These are phyloP conservation scores for Fusarium sp. DNA, from an alignment of 2,329 filamentous ascomycete species.

Conservation along the genomic window DNA sequence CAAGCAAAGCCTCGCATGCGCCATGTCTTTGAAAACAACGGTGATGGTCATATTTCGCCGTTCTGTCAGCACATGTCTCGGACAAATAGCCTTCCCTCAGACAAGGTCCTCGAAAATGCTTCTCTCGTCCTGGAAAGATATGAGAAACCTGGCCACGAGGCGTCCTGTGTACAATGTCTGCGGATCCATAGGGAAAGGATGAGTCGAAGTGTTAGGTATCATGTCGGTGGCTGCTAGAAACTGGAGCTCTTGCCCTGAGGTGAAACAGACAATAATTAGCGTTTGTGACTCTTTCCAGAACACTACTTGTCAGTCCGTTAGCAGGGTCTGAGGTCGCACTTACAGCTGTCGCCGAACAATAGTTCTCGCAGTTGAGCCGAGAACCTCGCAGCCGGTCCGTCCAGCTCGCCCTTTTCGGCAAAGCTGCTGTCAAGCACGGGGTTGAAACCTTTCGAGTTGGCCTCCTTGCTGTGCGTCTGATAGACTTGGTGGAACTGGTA, in stretches of 20 bases:
- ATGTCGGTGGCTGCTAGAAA: slow-evolving; percentile 59
- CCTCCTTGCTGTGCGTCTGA: slow-evolving; percentile 63
- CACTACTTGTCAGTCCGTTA: background rate
- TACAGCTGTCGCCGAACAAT: slow-evolving; percentile 56
- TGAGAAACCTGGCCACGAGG: slow-evolving; percentile 62
- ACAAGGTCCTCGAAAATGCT: slow-evolving; percentile 53
- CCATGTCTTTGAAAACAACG: slow-evolving; percentile 29
- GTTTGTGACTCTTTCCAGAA: slow-evolving; percentile 19
- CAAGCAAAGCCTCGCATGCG: slow-evolving; percentile 25
- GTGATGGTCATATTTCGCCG: slow-evolving; percentile 12
- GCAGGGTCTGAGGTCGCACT: slow-evolving; percentile 41
- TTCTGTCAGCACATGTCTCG: slow-evolving; percentile 30
- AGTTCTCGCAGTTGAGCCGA: slow-evolving; percentile 56
- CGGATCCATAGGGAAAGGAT: slow-evolving; percentile 59
- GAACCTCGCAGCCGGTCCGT: slow-evolving; percentile 57
- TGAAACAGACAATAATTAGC: slow-evolving; percentile 27
- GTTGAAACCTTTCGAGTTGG: slow-evolving; percentile 62
- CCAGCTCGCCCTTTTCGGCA: slow-evolving; percentile 56
- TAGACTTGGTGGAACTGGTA: slow-evolving; percentile 69
- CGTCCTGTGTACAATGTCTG: slow-evolving; percentile 62
- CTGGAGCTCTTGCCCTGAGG: slow-evolving; percentile 49
- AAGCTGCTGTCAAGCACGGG: slow-evolving; percentile 59
- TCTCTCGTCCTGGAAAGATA: slow-evolving; percentile 63
- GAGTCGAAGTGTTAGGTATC: slow-evolving; percentile 54
- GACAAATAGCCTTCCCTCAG: slow-evolving; percentile 22